phyloP scores from a whole-genome alignment of 371 early-diverging fungal species.

The Basidiobolus meristosporus region DNA sequence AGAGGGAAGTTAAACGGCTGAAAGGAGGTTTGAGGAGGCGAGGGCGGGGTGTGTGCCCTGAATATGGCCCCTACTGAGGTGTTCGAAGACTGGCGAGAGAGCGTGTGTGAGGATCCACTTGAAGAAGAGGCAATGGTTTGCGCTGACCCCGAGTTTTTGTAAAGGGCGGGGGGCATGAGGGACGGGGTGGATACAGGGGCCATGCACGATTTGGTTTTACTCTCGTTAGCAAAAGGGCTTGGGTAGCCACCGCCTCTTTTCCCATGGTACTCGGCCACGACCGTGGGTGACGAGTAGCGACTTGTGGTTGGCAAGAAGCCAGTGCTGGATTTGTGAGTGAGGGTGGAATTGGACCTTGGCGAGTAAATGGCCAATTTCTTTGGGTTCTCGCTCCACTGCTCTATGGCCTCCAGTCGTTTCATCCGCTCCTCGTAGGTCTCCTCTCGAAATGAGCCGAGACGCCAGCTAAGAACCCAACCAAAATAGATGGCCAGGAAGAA shows the following conservation, averaged over 20 bases:
- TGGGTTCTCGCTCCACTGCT: conserved; percentile 30
- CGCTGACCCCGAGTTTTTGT: no score
- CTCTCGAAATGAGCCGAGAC: conserved; percentile 44
- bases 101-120: not conserved
- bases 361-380: conserved; percentile 3
- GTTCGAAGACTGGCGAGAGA: not conserved
- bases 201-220: no score
- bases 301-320: not conserved
- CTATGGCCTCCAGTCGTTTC: conserved; percentile 28
- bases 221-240: no score
- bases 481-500: conserved; percentile 68
- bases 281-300: conserved; percentile 5
- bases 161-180: no score
- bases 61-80: no score
- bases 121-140: no score
- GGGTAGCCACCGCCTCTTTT: no score
- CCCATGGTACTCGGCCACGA: no score
- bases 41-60: no score
- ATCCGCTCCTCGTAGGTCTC: conserved; percentile 32
- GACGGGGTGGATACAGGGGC: no score
- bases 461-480: conserved; percentile 58
- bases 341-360: no score
- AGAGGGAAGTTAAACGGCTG: conserved; percentile 48
- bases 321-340: conserved; percentile 1
- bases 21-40: no score